These are phyloP conservation scores for Daedalea quercina DNA, from an alignment of 768 basidiomycete species.

Conservation along the genomic window DNA sequence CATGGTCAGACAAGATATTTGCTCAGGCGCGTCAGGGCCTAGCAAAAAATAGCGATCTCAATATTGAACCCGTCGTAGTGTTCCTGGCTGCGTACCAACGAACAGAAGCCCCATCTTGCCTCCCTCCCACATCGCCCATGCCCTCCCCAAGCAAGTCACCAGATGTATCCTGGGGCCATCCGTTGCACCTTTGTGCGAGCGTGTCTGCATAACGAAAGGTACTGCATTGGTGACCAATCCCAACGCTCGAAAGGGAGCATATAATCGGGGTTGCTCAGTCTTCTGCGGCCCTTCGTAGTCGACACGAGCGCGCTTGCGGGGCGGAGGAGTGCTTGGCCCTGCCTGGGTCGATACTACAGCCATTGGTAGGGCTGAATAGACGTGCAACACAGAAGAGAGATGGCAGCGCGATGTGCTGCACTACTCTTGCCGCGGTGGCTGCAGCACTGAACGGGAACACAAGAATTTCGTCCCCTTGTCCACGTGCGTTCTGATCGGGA, in stretches of 20 bases:
- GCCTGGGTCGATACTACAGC: not conserved
- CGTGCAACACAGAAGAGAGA: too few relatives aligned
- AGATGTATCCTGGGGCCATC: conserved; percentile 80
- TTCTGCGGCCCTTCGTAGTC: conserved; percentile 11
- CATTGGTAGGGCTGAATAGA: too few relatives aligned
- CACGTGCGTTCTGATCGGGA: not conserved
- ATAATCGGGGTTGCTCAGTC: conserved; percentile 39
- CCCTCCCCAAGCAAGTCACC: conserved; percentile 78
- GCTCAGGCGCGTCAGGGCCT: conserved; percentile 80
- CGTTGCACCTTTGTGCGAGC: conserved; percentile 77
- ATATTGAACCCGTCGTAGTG: too few relatives aligned
- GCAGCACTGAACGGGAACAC: not conserved
- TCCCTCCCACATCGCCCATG: conserved; percentile 97
- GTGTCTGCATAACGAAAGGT: conserved; percentile 82
- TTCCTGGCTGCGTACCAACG: too few relatives aligned
- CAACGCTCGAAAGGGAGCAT: conserved; percentile 93
- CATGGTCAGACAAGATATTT: conserved; percentile 72
- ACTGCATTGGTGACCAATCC: conserved; percentile 89
- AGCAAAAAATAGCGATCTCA: too few relatives aligned
- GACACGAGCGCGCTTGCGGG: conserved; percentile 45
- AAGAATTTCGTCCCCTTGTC: not conserved
- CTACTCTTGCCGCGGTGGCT: not conserved
- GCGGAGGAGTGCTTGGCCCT: conserved; percentile 30
- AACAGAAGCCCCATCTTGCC: conserved; percentile 89
- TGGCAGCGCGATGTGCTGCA: too few relatives aligned